A percentile compares a stretch with the other conserved stretches of the same genome.
phyloP scores from a whole-genome alignment of 345 rosid genomes.

The Euphorbia peplus region DNA sequence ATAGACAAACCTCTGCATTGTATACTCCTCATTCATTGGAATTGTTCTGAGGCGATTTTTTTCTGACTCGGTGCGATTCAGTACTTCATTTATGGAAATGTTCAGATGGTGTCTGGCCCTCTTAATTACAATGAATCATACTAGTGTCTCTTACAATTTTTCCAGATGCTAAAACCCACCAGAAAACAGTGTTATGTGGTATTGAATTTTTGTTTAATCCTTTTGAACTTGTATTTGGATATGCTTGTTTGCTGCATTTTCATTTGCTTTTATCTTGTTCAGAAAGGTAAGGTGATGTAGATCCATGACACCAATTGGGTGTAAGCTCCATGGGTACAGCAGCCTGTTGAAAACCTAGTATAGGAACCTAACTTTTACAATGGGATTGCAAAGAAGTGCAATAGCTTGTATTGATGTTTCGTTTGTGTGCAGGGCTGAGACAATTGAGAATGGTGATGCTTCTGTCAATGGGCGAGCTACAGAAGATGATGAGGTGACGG shows the following conservation, averaged over 20 bases:
- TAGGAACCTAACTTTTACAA: not conserved
- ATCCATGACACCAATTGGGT: not conserved
- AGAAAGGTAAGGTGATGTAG: not conserved
- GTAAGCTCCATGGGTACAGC: not conserved
- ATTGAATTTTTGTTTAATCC: not conserved
- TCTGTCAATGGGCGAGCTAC: conserved; percentile 12
- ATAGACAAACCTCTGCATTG: not conserved
- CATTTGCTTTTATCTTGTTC: not conserved
- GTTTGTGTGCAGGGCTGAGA: conserved; percentile 34
- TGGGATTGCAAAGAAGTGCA: not conserved
- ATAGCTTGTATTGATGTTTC: conserved; percentile 7
- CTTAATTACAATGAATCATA: not conserved
- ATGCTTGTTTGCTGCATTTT: not conserved
- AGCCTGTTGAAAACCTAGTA: not conserved
- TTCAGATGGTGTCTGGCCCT: not conserved
- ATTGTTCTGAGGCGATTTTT: not conserved
- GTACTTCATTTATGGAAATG: not conserved
- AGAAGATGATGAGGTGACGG: conserved; percentile 27
- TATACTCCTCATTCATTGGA: not conserved
- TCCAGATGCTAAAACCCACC: not conserved
- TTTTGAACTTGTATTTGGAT: not conserved
- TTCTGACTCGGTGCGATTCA: not conserved
- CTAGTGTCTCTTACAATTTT: not conserved
- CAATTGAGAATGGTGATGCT: conserved; percentile 20
- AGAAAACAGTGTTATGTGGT: not conserved